phyloP scores from a whole-genome alignment of 768 basidiomycete genomes.

The Phylloporus sp. region DNA sequence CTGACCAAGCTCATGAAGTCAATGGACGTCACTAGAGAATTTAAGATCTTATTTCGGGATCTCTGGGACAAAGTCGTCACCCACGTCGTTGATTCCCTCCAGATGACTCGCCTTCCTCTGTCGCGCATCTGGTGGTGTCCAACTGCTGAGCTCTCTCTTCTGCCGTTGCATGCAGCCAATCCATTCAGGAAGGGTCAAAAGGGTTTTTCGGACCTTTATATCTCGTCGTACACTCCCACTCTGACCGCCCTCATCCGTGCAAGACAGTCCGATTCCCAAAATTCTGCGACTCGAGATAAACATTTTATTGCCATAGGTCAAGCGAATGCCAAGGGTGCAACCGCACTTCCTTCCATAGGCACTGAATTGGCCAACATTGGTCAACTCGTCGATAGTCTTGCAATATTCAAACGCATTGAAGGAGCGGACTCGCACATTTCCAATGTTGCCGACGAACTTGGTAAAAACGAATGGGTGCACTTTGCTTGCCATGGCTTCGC shows the following conservation, averaged over 20 bases:
- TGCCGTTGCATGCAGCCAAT: slow-evolving; percentile 20
- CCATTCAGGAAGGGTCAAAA: slow-evolving; percentile 3
- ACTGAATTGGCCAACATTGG: neutral
- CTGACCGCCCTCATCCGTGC: slow-evolving; percentile 14
- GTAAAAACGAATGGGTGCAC: slow-evolving; percentile 16
- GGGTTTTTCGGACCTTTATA: slow-evolving; percentile 7
- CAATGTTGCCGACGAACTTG: neutral
- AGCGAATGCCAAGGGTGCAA: neutral
- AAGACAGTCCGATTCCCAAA: neutral
- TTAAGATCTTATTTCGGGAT: neutral
- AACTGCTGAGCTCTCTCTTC: no score
- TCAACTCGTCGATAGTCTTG: neutral
- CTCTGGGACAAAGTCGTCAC: slow-evolving; percentile 16
- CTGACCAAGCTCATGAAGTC: neutral
- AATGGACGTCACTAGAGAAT: neutral
- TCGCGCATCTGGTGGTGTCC: slow-evolving; percentile 1
- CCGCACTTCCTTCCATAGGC: neutral
- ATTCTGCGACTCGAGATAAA: neutral
- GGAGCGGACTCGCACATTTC: neutral
- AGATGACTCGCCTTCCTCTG: neutral
- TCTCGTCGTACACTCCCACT: slow-evolving; percentile 23
- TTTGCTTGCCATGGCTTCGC: slow-evolving; percentile 20
- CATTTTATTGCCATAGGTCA: slow-evolving; percentile 4
- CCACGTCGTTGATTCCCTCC: slow-evolving; percentile 8
- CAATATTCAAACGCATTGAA: neutral